Evolutionary conservation across 2,329 filamentous ascomycete species (phyloP).

Genomic region (Colletotrichum sp.): DNA sequence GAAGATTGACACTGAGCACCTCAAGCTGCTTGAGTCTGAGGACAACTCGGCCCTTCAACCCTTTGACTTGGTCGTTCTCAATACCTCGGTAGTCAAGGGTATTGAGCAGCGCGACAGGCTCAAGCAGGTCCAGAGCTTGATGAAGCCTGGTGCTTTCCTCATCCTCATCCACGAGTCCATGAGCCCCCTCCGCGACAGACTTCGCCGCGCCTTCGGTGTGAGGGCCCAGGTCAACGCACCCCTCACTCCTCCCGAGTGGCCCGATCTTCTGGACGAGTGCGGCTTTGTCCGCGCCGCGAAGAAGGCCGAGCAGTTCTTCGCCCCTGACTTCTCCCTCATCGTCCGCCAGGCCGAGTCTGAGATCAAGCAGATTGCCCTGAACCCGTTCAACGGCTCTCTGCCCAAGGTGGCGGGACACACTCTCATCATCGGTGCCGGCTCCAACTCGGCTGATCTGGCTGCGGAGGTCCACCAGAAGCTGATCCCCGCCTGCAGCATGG

Average conservation of each 20-base stretch:
- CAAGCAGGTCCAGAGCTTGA: slow-evolving; percentile 28
- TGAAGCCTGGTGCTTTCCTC: slow-evolving; percentile 37
- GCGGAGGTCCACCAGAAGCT: slow-evolving; percentile 26
- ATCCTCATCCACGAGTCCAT: slow-evolving; percentile 28
- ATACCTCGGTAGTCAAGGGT: slow-evolving; percentile 34
- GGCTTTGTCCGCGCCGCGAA: slow-evolving; percentile 36
- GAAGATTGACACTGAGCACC: slow-evolving; percentile 23
- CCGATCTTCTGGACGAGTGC: slow-evolving; percentile 33
- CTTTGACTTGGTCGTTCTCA: slow-evolving; percentile 33
- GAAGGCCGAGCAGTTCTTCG: slow-evolving; percentile 36
- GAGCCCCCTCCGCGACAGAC: slow-evolving; percentile 22
- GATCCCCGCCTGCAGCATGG: slow-evolving; percentile 17
- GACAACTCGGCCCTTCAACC: slow-evolving; percentile 28
- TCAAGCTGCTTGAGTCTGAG: slow-evolving; percentile 34
- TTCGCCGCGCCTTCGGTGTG: slow-evolving; percentile 18
- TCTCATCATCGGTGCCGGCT: slow-evolving; percentile 35
- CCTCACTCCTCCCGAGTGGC: slow-evolving; percentile 36
- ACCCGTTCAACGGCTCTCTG: slow-evolving; percentile 11
- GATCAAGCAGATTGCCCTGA: slow-evolving; percentile 24
- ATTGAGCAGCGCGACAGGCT: slow-evolving; percentile 29
- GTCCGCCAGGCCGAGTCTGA: slow-evolving; percentile 38
- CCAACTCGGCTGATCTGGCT: slow-evolving; percentile 22
- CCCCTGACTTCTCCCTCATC: slow-evolving; percentile 38
- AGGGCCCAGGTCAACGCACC: neutral
- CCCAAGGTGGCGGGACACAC: slow-evolving; percentile 27